Evolutionary conservation across 192 early-diverging fungal genomes (phyloP), one percentile per base, ranked within the genome.

Genomic region (Coemansia sp.): DNA sequence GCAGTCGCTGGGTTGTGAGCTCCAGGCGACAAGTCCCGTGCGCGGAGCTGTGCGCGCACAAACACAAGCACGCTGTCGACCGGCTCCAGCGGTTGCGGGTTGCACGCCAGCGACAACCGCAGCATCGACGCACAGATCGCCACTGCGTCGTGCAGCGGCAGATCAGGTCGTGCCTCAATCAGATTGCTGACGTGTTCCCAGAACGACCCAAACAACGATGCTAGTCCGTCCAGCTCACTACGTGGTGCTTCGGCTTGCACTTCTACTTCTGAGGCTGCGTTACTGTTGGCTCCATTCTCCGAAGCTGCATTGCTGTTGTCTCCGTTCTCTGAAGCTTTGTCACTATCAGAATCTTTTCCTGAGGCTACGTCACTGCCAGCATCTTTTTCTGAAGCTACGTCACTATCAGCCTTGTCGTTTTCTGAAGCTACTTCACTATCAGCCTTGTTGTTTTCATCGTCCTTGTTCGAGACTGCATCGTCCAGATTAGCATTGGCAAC

Each of bases 131-230:
- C 91, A 41, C 96, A 79, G 49, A 99, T 84, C 0, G 94, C 92
- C 37, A 92, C 91, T n/a, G 94, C 85, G 62, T 99, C 96, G 65
- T 94, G 89, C 32, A 97, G 88, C 5, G 89, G 86, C 7, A 99
- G 87, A 72, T 99, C 96, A 3, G 93, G 93, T 21, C 96, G 88
- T 37, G 88, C 88, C 86, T 94, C 90, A 43, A 99, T 90, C 27
- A 98, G 86, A 43, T 92, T 88, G 25, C 90, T 91, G 64, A 99
- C 92, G 72, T 99, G 95, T 27, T 73, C 82, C 97, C 97, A 99
- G 75, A 99, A 99, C 27, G 97, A 92, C 55, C 92, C 93, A 84
- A 99, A 99, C 15, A 99, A 79, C 51, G 59, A 53, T 3, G 78
- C 59, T 52, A 75, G 38, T 17, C 55, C 25, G 10, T 70, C 70